Percentiles rank a stretch among this genome's conserved stretches.
These are phyloP conservation scores for Rhodotorula diobovata DNA, from an alignment of 768 basidiomycete species.

Conservation along the genomic window DNA sequence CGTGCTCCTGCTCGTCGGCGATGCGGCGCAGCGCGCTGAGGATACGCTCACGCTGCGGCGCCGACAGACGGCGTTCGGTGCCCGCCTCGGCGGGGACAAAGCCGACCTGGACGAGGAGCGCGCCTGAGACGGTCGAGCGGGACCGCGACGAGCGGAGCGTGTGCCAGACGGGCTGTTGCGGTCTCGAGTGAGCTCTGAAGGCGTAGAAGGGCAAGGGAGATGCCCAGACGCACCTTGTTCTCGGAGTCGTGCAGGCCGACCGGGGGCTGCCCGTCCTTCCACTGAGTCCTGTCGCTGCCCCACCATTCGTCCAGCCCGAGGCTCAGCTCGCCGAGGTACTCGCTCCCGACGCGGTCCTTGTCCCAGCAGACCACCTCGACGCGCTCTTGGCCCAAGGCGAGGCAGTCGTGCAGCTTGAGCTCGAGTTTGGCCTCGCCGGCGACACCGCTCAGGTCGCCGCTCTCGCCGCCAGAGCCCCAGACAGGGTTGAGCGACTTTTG, in stretches of 20 bases:
- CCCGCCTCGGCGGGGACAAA: conserved; percentile 49
- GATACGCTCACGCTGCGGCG: conserved; percentile 48
- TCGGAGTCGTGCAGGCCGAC: conserved; percentile 57
- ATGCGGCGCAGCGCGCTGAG: conserved; percentile 37
- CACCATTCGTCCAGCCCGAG: conserved; percentile 78
- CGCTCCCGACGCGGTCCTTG: conserved; percentile 77
- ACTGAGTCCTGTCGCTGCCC: conserved; percentile 44
- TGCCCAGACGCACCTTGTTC: conserved; percentile 57
- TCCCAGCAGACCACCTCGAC: conserved; percentile 90
- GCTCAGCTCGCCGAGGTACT: conserved; percentile 85
- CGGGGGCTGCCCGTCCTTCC: conserved; percentile 50
- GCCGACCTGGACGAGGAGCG: conserved; percentile 61
- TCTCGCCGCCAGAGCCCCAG: conserved; percentile 23
- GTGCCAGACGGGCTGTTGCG: conserved; percentile 53
- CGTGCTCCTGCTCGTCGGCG: conserved; percentile 51
- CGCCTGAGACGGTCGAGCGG: conserved; percentile 55
- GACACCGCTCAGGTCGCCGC: conserved; percentile 1
- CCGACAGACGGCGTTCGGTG: conserved; percentile 45
- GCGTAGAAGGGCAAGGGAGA: neutral
- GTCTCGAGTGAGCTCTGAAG: neutral
- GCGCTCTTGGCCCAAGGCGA: conserved; percentile 30
- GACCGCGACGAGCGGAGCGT: conserved; percentile 54
- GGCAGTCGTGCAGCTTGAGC: conserved; percentile 29
- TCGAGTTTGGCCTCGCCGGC: conserved; percentile 31
- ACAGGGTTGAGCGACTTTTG: conserved; percentile 39